phyloP scores from a whole-genome alignment of 1,284 basidiomycete genomes.

The Ustilago vetiveriae region DNA sequence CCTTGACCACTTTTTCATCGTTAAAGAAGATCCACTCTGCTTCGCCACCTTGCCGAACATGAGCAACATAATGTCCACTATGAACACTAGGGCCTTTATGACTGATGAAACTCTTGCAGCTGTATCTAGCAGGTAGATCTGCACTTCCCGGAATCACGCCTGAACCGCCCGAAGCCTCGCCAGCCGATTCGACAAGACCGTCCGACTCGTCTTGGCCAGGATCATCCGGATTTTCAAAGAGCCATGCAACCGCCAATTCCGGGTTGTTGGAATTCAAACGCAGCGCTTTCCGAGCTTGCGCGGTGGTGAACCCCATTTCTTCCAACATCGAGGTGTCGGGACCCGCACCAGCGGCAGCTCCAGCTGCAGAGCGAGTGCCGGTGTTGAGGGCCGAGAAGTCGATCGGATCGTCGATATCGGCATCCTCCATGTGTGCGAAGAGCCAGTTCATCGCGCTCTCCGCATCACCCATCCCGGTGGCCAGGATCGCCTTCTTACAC shows the following conservation, averaged over 20 bases:
- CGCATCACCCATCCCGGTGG: slow-evolving; percentile 78
- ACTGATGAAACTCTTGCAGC: slow-evolving; percentile 90
- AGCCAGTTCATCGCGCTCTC: slow-evolving; percentile 95
- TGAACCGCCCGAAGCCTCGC: slow-evolving; percentile 6
- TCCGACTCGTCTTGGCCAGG: slow-evolving; percentile 75
- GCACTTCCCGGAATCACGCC: slow-evolving; percentile 50
- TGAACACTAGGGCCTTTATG: slow-evolving; percentile 81
- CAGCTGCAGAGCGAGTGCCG: neutral
- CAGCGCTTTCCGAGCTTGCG: slow-evolving; percentile 88
- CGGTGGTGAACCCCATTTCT: slow-evolving; percentile 91
- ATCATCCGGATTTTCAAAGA: slow-evolving; percentile 94
- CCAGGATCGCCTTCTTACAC: slow-evolving; percentile 75
- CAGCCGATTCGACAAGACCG: too few species aligned
- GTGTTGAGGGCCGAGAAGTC: slow-evolving; percentile 49
- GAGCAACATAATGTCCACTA: slow-evolving; percentile 92
- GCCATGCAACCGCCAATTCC: slow-evolving; percentile 92
- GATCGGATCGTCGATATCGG: slow-evolving; percentile 89
- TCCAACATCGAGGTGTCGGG: slow-evolving; percentile 72
- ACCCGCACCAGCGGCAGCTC: slow-evolving; percentile 64
- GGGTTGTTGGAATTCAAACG: slow-evolving; percentile 81
- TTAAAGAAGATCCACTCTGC: slow-evolving; percentile 56
- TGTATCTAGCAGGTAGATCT: slow-evolving; percentile 78
- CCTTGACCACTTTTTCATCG: slow-evolving; percentile 51
- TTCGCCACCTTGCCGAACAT: slow-evolving; percentile 71
- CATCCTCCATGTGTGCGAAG: slow-evolving; percentile 91